Conservation (phyloP, 169 alveolate species). For the Plasmodium gonderi region DNA sequence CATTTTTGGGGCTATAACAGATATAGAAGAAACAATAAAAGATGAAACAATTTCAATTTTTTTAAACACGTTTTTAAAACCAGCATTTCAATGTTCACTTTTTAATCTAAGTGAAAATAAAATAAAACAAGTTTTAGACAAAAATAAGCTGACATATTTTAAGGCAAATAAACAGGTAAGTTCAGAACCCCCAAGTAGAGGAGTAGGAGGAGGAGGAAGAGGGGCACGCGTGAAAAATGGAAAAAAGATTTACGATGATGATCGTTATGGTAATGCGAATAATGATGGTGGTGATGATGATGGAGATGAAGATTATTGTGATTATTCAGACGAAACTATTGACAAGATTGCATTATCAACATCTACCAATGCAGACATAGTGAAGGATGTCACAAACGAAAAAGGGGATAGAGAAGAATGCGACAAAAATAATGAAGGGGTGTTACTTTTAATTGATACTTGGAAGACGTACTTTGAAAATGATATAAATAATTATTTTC, state of each 20-base stretch:
- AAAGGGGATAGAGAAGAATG: slow-evolving; percentile 8
- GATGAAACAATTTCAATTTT: slow-evolving; percentile 55
- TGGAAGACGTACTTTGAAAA: slow-evolving; percentile 25
- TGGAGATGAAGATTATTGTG: neutral
- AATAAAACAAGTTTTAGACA: slow-evolving; percentile 22
- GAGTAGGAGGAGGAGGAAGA: neutral
- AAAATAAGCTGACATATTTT: slow-evolving; percentile 31
- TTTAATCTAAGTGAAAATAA: slow-evolving; percentile 42
- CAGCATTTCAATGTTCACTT: slow-evolving; percentile 31
- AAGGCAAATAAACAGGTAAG: neutral
- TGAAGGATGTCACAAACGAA: neutral
- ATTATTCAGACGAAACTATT: neutral
- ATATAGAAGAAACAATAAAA: slow-evolving; percentile 54
- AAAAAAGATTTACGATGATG: neutral
- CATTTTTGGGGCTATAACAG: slow-evolving; percentile 40
- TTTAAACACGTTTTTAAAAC: slow-evolving; percentile 40
- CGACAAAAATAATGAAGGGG: slow-evolving; percentile 51
- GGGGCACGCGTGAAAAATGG: too few relatives aligned
- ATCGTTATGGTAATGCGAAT: neutral
- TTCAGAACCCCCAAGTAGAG: neutral
- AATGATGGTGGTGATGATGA: neutral
- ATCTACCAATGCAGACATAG: neutral
- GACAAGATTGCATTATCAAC: neutral
- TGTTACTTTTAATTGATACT: slow-evolving; percentile 9
- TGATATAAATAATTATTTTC: slow-evolving; percentile 11